Conservation (phyloP, 176 grass and related monocot genomes). For the Oryza meyeriana region DNA sequence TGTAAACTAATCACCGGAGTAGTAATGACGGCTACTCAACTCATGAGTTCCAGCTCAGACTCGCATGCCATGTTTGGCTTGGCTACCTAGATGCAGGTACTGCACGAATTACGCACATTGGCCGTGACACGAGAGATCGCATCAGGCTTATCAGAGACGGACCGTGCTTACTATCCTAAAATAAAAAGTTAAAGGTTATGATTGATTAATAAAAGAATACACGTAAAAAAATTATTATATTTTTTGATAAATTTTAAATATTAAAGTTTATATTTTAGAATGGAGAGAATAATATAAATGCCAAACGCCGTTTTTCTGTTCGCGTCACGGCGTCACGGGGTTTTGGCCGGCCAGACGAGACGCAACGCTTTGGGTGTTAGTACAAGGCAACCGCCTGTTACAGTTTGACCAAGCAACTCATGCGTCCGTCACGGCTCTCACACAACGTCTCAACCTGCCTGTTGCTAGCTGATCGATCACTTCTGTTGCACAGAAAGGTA, state of each 20-base stretch:
- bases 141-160: not conserved
- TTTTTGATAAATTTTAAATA: too few species aligned
- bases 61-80: not conserved
- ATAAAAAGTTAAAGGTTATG: too few species aligned
- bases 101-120: not conserved
- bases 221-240: too few species aligned
- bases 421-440: not conserved
- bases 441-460: not conserved
- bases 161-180: too few species aligned
- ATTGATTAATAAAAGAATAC: too few species aligned
- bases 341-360: too few species aligned
- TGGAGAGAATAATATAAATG: too few species aligned
- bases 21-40: not conserved
- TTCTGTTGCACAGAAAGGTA: slow-evolving; percentile 26
- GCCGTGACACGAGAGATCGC: not conserved
- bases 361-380: too few species aligned
- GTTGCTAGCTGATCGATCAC: not conserved
- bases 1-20: not conserved
- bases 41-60: not conserved
- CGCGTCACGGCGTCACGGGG: too few species aligned
- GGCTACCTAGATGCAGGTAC: not conserved
- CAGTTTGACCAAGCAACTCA: not conserved
- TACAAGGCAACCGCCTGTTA: not conserved
- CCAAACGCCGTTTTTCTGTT: too few species aligned
- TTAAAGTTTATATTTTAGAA: too few species aligned